Conservation (phyloP, 108 stramenopile species). For the Stephanodiscus triporus region DNA sequence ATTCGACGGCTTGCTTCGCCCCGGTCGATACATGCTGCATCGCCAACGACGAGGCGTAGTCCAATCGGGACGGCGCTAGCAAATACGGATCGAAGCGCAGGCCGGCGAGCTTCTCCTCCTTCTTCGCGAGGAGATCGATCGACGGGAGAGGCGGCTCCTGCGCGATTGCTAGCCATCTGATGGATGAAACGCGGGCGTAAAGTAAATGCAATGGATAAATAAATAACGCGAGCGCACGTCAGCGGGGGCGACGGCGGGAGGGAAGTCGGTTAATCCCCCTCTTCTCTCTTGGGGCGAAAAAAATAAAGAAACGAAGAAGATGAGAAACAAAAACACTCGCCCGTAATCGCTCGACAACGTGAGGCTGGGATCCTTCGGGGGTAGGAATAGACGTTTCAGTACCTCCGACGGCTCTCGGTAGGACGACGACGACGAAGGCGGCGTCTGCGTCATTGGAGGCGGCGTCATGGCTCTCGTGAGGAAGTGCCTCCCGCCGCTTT, state of each 20-base stretch:
- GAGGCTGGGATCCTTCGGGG: constrained; percentile 9
- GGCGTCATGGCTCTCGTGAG: no score
- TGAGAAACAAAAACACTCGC: no score
- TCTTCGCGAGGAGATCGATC: constrained; percentile 33
- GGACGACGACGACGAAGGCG: neutral
- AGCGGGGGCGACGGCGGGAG: constrained; percentile 25
- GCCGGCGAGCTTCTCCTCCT: constrained; percentile 46
- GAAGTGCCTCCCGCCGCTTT: no score
- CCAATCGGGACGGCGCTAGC: constrained; percentile 24
- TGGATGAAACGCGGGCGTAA: no score
- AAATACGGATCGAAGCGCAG: constrained; percentile 40
- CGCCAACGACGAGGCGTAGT: constrained; percentile 21
- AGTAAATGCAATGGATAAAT: no score
- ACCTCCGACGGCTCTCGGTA: constrained; percentile 6
- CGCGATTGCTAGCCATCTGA: constrained; percentile 33
- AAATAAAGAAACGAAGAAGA: neutral
- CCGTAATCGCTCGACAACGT: constrained; percentile 1
- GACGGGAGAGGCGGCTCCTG: constrained; percentile 45
- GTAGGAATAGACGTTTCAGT: constrained; percentile 1
- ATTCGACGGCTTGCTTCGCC: neutral
- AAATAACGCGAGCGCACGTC: no score
- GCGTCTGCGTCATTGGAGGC: no score
- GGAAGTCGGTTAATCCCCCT: no score
- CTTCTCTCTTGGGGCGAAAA: no score
- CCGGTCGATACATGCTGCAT: constrained; percentile 24